Conservation (phyloP, 805 yeast genomes). For the Saccharomycopsis sp. region DNA sequence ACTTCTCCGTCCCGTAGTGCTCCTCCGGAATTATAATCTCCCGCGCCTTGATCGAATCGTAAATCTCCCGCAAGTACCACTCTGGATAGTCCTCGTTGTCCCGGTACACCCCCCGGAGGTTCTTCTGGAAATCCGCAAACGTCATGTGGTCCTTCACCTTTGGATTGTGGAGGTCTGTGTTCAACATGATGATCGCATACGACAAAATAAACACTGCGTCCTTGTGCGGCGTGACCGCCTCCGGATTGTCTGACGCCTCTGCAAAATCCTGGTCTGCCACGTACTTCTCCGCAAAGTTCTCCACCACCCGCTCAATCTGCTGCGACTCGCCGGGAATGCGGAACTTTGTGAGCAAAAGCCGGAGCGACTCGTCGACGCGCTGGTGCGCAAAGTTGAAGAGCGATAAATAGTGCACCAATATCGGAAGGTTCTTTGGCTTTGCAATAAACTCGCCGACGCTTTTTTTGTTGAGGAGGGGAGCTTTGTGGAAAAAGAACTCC, state of each 20-base stretch:
- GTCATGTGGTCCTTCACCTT: conserved; percentile 90
- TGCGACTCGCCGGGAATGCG: conserved; percentile 97
- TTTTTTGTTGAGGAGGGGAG: conserved; percentile 80
- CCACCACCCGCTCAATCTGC: conserved; percentile 89
- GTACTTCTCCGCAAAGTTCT: conserved; percentile 76
- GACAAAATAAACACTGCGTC: conserved; percentile 88
- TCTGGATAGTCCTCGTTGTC: conserved; percentile 68
- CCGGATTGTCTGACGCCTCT: conserved; percentile 21
- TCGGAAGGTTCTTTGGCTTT: conserved; percentile 55
- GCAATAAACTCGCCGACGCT: conserved; percentile 82
- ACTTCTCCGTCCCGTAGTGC: conserved; percentile 84
- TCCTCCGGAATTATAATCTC: conserved; percentile 98
- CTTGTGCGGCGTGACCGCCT: conserved; percentile 60
- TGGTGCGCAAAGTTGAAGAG: conserved; percentile 68
- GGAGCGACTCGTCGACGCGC: conserved; percentile 88
- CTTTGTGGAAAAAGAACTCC: conserved; percentile 64
- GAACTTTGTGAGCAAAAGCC: conserved; percentile 74
- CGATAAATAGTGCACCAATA: conserved; percentile 58
- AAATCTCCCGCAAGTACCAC: conserved; percentile 80
- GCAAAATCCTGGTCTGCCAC: conserved; percentile 51
- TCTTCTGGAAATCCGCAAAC: conserved; percentile 69
- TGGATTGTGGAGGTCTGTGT: conserved; percentile 91
- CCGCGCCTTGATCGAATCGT: conserved; percentile 67
- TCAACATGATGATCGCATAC: conserved; percentile 88
- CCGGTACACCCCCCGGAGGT: conserved; percentile 73